phyloP scores from a whole-genome alignment of 331 rosid species.

The Cydonia oblonga region DNA sequence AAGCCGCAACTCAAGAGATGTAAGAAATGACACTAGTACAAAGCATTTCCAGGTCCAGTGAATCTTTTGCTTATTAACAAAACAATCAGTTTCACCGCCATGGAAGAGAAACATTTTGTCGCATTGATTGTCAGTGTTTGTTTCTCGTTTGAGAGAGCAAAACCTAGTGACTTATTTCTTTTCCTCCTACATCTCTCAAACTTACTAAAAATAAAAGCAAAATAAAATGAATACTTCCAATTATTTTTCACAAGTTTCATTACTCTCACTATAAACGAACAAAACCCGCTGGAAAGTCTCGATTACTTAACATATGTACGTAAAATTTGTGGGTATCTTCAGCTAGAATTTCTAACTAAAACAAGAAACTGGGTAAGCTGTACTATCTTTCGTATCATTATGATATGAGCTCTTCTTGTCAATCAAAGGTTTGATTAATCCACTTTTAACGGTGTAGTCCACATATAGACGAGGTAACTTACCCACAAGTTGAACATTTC shows the following conservation, averaged over 20 bases:
- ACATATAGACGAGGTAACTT: slow-evolving; percentile 20
- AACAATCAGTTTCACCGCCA: not conserved
- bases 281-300: not conserved
- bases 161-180: not conserved
- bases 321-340: not conserved
- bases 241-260: not conserved
- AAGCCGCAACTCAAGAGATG: not conserved
- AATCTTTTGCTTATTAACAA: not conserved
- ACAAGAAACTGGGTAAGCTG: not conserved
- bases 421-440: not conserved
- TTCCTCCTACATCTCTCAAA: not conserved
- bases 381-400: not conserved
- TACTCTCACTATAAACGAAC: not conserved
- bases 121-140: not conserved
- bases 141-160: not conserved
- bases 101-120: not conserved
- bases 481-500: slow-evolving; percentile 98
- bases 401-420: not conserved
- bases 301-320: not conserved
- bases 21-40: not conserved
- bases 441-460: not conserved
- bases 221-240: not conserved
- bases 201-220: not conserved
- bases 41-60: not conserved
- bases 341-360: not conserved